A percentile compares a stretch with the other conserved stretches of the same genome.
phyloP scores from a whole-genome alignment of 345 rosid species.

The Nasturtium officinale region DNA sequence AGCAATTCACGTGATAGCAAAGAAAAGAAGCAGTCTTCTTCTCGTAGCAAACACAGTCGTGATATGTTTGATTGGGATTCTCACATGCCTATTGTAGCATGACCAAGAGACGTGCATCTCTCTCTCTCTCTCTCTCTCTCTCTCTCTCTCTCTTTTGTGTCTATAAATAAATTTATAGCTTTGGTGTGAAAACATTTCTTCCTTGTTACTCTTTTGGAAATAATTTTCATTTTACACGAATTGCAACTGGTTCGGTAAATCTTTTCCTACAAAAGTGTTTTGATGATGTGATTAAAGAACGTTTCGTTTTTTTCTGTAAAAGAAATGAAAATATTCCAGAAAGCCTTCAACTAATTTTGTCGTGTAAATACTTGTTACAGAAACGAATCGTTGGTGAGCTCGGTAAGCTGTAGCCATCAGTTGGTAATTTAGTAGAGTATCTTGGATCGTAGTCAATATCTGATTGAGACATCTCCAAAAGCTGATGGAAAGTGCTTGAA shows the following conservation, averaged over 20 bases:
- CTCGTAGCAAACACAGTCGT: slow-evolving; percentile 44
- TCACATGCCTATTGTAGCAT: slow-evolving; percentile 57
- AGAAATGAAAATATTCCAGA: no score
- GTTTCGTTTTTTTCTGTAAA: no score
- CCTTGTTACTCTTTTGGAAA: slow-evolving; percentile 1
- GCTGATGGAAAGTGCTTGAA: not conserved
- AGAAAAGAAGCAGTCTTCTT: slow-evolving; percentile 60
- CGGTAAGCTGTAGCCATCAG: not conserved
- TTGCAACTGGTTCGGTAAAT: not conserved
- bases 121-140: not conserved
- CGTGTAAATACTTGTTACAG: not conserved
- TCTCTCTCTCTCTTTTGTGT: not conserved
- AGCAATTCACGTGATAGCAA: slow-evolving; percentile 51
- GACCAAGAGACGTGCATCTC: slow-evolving; percentile 11
- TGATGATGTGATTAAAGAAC: not conserved
- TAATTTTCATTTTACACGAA: slow-evolving; percentile 1
- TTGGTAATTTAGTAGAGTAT: not conserved
- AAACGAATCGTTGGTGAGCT: not conserved
- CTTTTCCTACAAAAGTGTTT: not conserved
- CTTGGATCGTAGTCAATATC: not conserved
- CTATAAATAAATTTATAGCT: slow-evolving; percentile 30
- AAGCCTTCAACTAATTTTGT: not conserved
- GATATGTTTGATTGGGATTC: slow-evolving; percentile 37
- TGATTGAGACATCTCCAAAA: not conserved
- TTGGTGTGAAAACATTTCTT: slow-evolving; percentile 16